A percentile compares a stretch with the other conserved stretches of the same genome.
These are phyloP conservation scores for Teunomyces lycoperdinae DNA, from an alignment of 805 yeast species.

Conservation along the genomic window DNA sequence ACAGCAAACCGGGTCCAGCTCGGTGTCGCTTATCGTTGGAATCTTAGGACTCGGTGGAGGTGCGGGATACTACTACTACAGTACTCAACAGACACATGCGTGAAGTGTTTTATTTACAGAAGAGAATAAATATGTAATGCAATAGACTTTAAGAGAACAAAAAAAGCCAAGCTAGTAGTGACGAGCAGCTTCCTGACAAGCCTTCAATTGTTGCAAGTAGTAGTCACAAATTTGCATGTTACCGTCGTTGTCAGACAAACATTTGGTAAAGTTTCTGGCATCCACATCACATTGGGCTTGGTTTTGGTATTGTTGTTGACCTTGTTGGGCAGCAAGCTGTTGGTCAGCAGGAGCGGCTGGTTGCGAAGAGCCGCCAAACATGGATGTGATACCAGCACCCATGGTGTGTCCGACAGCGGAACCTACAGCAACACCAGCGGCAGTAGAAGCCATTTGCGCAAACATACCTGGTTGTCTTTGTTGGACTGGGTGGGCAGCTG, in stretches of 20 bases:
- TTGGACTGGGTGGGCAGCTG: slow-evolving; percentile 50
- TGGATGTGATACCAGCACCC: slow-evolving; percentile 88
- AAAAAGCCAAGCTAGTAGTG: slow-evolving; percentile 52
- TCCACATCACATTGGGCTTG: slow-evolving; percentile 78
- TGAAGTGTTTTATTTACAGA: slow-evolving; percentile 1
- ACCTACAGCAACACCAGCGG: slow-evolving; percentile 99
- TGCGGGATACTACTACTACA: slow-evolving; percentile 22
- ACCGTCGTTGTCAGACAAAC: slow-evolving; percentile 90
- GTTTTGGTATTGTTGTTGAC: slow-evolving; percentile 34
- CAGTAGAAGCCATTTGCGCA: slow-evolving; percentile 97
- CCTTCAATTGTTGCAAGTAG: slow-evolving; percentile 95
- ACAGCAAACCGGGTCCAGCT: not conserved
- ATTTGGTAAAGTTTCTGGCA: slow-evolving; percentile 92
- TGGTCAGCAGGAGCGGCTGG: slow-evolving; percentile 48
- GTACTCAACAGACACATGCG: slow-evolving; percentile 3
- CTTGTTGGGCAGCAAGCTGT: slow-evolving; percentile 37
- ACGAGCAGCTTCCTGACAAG: slow-evolving; percentile 92
- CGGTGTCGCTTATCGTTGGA: slow-evolving; percentile 16
- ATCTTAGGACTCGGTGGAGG: slow-evolving; percentile 30
- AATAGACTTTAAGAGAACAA: not conserved
- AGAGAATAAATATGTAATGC: slow-evolving; percentile 1
- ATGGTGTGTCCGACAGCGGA: slow-evolving; percentile 95
- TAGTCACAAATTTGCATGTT: slow-evolving; percentile 96
- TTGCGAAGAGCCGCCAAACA: slow-evolving; percentile 72
- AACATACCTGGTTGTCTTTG: slow-evolving; percentile 76